These are phyloP conservation scores for Sporothrix sp. DNA, from an alignment of 2,329 filamentous ascomycete genomes.

Conservation along the genomic window DNA sequence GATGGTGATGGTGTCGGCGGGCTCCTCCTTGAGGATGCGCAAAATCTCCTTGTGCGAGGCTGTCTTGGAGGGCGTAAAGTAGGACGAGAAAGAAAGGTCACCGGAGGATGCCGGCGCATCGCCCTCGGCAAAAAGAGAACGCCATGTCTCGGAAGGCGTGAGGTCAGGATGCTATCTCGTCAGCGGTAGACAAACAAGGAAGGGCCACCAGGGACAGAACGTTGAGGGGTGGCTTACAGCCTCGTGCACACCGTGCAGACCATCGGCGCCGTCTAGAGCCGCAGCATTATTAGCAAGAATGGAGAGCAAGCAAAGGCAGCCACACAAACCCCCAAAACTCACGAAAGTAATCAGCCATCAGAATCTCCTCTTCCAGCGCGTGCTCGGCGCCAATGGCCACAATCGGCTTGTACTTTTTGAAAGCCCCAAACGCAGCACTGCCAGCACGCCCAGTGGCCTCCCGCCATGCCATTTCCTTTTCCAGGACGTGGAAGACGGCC, in stretches of 20 bases:
- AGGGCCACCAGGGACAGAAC: background rate
- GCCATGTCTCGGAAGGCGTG: slow-evolving; percentile 65
- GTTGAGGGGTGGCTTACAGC: slow-evolving; percentile 28
- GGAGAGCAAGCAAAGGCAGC: background rate
- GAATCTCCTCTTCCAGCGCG: slow-evolving; percentile 70
- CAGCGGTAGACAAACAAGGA: background rate
- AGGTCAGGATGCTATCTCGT: slow-evolving; percentile 53
- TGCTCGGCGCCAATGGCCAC: slow-evolving; percentile 81
- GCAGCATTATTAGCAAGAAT: background rate
- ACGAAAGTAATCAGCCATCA: slow-evolving; percentile 86
- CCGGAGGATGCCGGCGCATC: slow-evolving; percentile 25
- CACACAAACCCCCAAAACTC: slow-evolving; percentile 23
- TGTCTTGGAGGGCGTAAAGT: slow-evolving; percentile 67
- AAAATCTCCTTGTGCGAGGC: slow-evolving; percentile 81
- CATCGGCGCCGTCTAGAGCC: slow-evolving; percentile 58
- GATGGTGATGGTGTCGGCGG: slow-evolving; percentile 76
- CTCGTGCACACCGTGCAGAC: slow-evolving; percentile 65
- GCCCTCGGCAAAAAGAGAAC: slow-evolving; percentile 49
- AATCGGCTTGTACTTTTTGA: slow-evolving; percentile 66
- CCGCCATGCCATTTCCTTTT: slow-evolving; percentile 81
- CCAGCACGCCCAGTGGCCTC: slow-evolving; percentile 50
- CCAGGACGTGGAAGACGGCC: slow-evolving; percentile 82
- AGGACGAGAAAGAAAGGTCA: slow-evolving; percentile 37
- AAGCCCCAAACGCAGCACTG: slow-evolving; percentile 61
- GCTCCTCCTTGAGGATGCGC: slow-evolving; percentile 72